A percentile compares a stretch with the other conserved stretches of the same genome.
Evolutionary conservation across 2,329 filamentous ascomycete genomes (phyloP).

Genomic region (Neofusicoccum parvum): DNA sequence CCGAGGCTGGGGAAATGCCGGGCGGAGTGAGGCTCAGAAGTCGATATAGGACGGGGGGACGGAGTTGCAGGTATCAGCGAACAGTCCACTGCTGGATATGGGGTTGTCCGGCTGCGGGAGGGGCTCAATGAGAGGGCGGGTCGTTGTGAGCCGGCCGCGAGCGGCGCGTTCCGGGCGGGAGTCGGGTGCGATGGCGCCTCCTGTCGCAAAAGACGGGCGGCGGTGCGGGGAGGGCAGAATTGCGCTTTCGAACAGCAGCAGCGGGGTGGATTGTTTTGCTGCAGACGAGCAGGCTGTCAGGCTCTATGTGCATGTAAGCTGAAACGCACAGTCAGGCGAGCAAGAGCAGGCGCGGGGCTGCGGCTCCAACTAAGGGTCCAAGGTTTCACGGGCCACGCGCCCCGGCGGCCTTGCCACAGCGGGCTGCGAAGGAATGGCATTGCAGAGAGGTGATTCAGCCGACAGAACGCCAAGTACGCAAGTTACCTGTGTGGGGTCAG

Average conservation of each 20-base stretch:
- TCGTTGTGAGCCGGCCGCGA: background rate
- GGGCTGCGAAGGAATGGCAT: too few species aligned
- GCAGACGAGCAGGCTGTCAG: background rate
- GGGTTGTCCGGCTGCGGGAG: background rate
- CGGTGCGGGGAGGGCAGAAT: background rate
- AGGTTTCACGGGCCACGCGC: background rate
- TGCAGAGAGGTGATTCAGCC: too few species aligned
- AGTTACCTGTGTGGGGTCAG: too few species aligned
- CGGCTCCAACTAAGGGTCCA: conserved; percentile 4
- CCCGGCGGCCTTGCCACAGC: background rate
- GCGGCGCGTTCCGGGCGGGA: background rate
- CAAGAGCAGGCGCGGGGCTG: background rate
- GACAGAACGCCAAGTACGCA: too few species aligned
- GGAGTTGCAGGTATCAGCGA: background rate
- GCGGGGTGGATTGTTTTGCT: background rate
- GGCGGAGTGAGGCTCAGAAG: background rate
- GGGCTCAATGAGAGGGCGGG: background rate
- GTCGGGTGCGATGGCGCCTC: conserved; percentile 4
- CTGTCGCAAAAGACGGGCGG: background rate
- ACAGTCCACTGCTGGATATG: background rate
- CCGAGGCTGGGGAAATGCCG: background rate
- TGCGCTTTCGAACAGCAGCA: background rate
- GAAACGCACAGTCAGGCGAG: background rate
- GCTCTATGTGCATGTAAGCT: background rate
- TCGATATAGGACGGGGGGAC: background rate